Conservation (phyloP, 768 basidiomycete species). For the Boletus reticuloceps region DNA sequence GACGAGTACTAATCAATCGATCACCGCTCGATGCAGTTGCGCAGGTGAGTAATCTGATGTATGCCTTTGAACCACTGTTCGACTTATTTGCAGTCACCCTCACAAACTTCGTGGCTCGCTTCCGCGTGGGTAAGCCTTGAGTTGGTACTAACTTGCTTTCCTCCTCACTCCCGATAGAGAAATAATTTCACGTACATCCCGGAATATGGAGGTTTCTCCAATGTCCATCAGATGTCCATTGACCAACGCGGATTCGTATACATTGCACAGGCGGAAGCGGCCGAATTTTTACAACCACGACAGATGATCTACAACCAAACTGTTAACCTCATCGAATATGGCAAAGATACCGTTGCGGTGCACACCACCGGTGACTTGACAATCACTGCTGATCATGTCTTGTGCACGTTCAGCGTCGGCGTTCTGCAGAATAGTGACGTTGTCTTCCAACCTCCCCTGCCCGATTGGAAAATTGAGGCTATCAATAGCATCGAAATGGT, state of each 20-base stretch:
- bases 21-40: conserved; percentile 13
- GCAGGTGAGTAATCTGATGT: conserved; percentile 17
- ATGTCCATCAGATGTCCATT: conserved; percentile 49
- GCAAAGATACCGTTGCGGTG: conserved; percentile 46
- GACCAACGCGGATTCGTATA: conserved; percentile 63
- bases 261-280: conserved; percentile 54
- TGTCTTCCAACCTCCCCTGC: neutral
- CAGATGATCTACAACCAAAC: conserved; percentile 51
- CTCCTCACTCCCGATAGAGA: conserved; percentile 35
- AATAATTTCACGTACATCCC: conserved; percentile 59
- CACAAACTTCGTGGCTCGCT: conserved; percentile 62
- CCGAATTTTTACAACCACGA: conserved; percentile 44
- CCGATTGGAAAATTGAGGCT: neutral
- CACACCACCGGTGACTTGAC: conserved; percentile 33
- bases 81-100: conserved; percentile 52
- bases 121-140: conserved; percentile 50
- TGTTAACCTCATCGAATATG: conserved; percentile 47
- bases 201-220: conserved; percentile 56
- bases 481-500: neutral
- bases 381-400: neutral
- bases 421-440: neutral
- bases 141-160: neutral
- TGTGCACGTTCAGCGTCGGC: neutral
- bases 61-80: neutral
- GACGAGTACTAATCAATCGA: neutral